These are phyloP conservation scores for Arthrinium phaeospermum DNA, from an alignment of 2,329 filamentous ascomycete genomes.

Conservation along the genomic window DNA sequence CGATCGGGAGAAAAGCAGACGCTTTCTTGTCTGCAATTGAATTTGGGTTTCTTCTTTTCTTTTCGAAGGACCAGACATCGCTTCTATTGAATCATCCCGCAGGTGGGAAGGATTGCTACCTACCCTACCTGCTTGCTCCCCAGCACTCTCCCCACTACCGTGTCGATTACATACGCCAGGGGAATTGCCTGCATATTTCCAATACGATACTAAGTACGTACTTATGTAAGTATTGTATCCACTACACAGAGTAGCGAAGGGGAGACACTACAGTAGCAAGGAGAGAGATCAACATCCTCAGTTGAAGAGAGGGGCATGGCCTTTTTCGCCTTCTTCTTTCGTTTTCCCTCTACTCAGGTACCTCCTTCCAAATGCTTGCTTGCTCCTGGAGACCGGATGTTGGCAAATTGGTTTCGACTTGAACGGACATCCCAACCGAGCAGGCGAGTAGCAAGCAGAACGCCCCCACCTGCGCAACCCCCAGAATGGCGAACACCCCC, in stretches of 20 bases:
- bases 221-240: not conserved
- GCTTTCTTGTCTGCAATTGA: not conserved
- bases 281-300: no score
- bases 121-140: not conserved
- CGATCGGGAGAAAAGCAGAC: constrained; percentile 9
- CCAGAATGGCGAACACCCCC: not conserved
- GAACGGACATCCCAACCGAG: constrained; percentile 10
- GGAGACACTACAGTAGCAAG: not conserved
- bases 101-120: not conserved
- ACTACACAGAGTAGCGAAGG: not conserved
- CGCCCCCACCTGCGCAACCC: not conserved
- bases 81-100: not conserved
- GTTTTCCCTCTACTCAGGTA: not conserved
- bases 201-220: not conserved
- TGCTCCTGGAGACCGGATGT: not conserved
- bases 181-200: not conserved
- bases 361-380: not conserved
- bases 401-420: constrained; percentile 13
- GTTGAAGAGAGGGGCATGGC: not conserved
- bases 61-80: constrained; percentile 13
- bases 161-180: constrained; percentile 6
- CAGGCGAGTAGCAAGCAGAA: not conserved
- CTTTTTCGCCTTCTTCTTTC: not conserved
- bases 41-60: constrained; percentile 7
- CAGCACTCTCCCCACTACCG: not conserved